Percentiles rank a stretch among this genome's conserved stretches.
These are phyloP conservation scores for Neophaeococcomyces aloes DNA, from an alignment of 2,329 filamentous ascomycete species.

Conservation along the genomic window DNA sequence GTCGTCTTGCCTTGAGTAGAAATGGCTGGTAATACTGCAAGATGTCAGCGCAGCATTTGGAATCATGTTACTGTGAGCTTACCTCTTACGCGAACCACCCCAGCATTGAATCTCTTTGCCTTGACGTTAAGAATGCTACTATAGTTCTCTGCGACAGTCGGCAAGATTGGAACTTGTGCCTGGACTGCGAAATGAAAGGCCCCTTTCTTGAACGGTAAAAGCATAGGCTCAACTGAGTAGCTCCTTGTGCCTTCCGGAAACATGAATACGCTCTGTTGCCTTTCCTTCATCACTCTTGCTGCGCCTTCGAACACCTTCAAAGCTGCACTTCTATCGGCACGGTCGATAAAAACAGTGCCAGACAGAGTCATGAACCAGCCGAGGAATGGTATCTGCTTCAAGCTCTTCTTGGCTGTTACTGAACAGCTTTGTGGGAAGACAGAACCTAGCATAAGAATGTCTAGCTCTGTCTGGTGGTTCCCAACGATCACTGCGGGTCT, in stretches of 20 bases:
- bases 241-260: constrained; percentile 77
- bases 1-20: constrained; percentile 60
- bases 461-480: constrained; percentile 94
- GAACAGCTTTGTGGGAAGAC: constrained; percentile 87
- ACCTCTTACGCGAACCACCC: constrained; percentile 67
- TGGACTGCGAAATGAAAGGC: constrained; percentile 94
- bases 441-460: constrained; percentile 79
- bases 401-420: constrained; percentile 79
- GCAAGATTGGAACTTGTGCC: constrained; percentile 85
- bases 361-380: constrained; percentile 90
- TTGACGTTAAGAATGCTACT: constrained; percentile 59
- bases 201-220: constrained; percentile 98
- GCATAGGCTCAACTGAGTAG: constrained; percentile 66
- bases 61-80: background rate
- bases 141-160: constrained; percentile 72
- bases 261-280: constrained; percentile 51
- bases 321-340: constrained; percentile 70
- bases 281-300: constrained; percentile 62
- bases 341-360: constrained; percentile 90
- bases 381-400: constrained; percentile 70
- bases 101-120: constrained; percentile 54
- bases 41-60: background rate
- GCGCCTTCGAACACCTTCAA: constrained; percentile 77
- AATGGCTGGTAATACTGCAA: constrained; percentile 66
- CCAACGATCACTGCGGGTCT: constrained; percentile 84